phyloP scores from a whole-genome alignment of 768 basidiomycete genomes.

The Pulveroboletus sp. region DNA sequence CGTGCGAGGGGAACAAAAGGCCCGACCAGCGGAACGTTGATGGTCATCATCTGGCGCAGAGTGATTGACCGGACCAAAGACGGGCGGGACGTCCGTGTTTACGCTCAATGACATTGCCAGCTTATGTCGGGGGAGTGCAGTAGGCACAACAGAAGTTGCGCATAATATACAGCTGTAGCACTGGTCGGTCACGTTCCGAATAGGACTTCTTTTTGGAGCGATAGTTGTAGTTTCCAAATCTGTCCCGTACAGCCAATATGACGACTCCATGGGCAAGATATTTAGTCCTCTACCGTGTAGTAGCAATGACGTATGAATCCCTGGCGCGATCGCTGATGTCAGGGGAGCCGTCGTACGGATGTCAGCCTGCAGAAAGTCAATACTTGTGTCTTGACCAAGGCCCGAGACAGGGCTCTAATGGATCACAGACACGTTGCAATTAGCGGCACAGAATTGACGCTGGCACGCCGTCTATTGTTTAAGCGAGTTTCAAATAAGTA shows the following conservation, averaged over 20 bases:
- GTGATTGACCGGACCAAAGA: constrained; percentile 15
- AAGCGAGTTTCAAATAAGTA: constrained; percentile 16
- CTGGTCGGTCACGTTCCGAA: constrained; percentile 26
- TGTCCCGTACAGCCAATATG: constrained; percentile 8
- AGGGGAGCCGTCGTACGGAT: constrained; percentile 1
- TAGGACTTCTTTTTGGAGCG: constrained; percentile 1
- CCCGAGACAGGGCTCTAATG: background rate
- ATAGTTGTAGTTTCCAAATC: constrained; percentile 4
- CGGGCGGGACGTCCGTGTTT: constrained; percentile 26
- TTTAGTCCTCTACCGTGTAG: constrained; percentile 5
- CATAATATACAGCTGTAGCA: constrained; percentile 20
- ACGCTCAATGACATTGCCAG: constrained; percentile 28
- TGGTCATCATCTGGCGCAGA: constrained; percentile 15
- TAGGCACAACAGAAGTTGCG: background rate
- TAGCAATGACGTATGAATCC: constrained; percentile 15
- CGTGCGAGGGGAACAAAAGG: constrained; percentile 14
- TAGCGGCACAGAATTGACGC: background rate
- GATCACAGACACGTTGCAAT: constrained; percentile 15
- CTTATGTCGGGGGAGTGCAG: constrained; percentile 8
- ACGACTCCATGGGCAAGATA: constrained; percentile 4
- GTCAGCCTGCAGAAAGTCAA: background rate
- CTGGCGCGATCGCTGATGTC: constrained; percentile 16
- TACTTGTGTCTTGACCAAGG: constrained; percentile 1
- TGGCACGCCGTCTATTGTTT: no score
- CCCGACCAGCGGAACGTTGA: constrained; percentile 11